phyloP scores from a whole-genome alignment of 2,329 filamentous ascomycete species.

The Botryotinia calthae region DNA sequence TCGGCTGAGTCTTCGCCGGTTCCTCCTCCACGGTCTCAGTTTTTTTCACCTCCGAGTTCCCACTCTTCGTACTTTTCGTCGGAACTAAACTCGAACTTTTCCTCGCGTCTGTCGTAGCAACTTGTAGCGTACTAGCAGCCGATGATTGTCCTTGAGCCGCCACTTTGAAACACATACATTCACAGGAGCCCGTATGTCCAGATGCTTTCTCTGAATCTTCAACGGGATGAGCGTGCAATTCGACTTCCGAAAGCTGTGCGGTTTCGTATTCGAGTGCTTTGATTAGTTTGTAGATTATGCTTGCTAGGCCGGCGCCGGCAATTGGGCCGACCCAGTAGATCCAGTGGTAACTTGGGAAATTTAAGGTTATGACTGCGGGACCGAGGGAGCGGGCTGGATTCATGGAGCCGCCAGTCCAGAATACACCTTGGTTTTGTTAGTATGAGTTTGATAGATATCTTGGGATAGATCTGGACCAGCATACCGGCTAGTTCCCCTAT shows the following conservation, averaged over 20 bases:
- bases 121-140: not conserved
- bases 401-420: constrained; percentile 48
- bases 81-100: constrained; percentile 12
- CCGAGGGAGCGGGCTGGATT: constrained; percentile 50
- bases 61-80: constrained; percentile 15
- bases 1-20: not conserved
- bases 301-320: constrained; percentile 50
- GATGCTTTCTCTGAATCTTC: constrained; percentile 15
- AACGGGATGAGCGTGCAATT: not conserved
- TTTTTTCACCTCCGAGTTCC: not conserved
- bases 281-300: constrained; percentile 50
- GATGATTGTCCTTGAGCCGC: not conserved
- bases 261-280: constrained; percentile 52
- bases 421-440: constrained; percentile 40
- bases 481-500: constrained; percentile 43
- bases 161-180: constrained; percentile 21
- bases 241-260: constrained; percentile 12
- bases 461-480: not conserved
- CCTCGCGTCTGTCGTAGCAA: not conserved
- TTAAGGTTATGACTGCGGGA: constrained; percentile 44
- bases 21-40: not conserved
- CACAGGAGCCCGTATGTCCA: constrained; percentile 17
- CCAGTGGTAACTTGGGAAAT: constrained; percentile 47
- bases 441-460: not conserved
- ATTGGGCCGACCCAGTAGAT: constrained; percentile 52